These are phyloP conservation scores for Plenodomus tracheiphilus DNA, from an alignment of 2,329 filamentous ascomycete species.

Conservation along the genomic window DNA sequence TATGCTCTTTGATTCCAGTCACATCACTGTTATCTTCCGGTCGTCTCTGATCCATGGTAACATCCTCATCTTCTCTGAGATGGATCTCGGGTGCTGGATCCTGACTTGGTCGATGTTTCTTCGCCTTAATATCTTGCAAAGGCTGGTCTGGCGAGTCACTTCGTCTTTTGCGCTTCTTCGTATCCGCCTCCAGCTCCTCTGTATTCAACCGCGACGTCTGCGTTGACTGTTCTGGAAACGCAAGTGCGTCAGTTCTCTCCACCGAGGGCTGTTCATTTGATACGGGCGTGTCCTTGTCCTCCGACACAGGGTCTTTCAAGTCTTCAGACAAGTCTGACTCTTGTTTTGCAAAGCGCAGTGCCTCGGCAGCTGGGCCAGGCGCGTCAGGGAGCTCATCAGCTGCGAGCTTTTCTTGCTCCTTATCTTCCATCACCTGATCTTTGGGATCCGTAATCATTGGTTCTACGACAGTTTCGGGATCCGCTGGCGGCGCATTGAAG, in stretches of 20 bases:
- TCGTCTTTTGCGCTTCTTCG: conserved; percentile 47
- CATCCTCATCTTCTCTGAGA: conserved; percentile 36
- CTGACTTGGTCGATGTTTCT: conserved; percentile 49
- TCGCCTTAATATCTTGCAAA: conserved; percentile 44
- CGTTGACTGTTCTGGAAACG: conserved; percentile 31
- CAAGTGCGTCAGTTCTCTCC: conserved; percentile 33
- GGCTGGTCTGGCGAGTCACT: conserved; percentile 44
- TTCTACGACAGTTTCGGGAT: conserved; percentile 20
- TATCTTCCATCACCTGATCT: conserved; percentile 13
- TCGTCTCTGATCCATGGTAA: conserved; percentile 33
- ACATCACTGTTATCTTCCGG: conserved; percentile 23
- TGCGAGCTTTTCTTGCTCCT: conserved; percentile 5
- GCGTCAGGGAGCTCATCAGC: conserved; percentile 20
- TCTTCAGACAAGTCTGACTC: conserved; percentile 4
- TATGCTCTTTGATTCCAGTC: conserved; percentile 3
- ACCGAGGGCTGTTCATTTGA: conserved; percentile 35
- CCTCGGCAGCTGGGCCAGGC: conserved; percentile 28
- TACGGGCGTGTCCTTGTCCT: conserved; percentile 20
- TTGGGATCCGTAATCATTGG: conserved; percentile 20
- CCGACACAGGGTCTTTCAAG: conserved; percentile 3
- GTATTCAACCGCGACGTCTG: conserved; percentile 39
- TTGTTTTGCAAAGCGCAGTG: conserved; percentile 15
- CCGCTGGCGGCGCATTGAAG: conserved; percentile 19
- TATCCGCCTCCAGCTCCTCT: conserved; percentile 44
- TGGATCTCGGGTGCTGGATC: conserved; percentile 33